These are phyloP conservation scores for Croton laevigatus DNA, from an alignment of 441 rosid species.

Conservation along the genomic window DNA sequence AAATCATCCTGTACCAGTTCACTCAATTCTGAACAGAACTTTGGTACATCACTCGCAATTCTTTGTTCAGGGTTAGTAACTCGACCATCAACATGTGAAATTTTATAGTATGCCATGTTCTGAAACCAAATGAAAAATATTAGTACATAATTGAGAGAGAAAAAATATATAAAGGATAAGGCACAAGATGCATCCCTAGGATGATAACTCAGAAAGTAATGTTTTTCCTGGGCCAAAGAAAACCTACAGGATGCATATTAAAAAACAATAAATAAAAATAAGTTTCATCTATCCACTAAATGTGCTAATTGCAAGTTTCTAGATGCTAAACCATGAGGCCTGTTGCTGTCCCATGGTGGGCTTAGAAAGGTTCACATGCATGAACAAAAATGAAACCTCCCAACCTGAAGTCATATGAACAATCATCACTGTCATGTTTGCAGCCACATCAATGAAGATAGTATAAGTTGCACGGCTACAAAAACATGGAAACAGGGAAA, in stretches of 20 bases:
- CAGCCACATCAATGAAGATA: neutral
- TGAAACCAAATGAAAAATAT: constrained; percentile 38
- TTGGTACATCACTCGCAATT: constrained; percentile 97
- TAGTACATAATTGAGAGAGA: constrained; percentile 16
- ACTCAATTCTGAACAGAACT: constrained; percentile 93
- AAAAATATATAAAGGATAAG: neutral
- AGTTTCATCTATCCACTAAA: neutral
- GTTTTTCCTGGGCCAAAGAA: neutral
- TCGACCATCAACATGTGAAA: constrained; percentile 97
- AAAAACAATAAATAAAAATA: neutral
- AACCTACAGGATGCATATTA: neutral
- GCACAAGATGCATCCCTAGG: neutral
- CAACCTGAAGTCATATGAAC: neutral
- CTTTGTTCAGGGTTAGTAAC: constrained; percentile 92
- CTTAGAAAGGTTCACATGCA: neutral
- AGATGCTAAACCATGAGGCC: neutral
- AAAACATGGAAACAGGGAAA: no score
- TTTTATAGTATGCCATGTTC: constrained; percentile 98
- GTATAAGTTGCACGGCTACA: no score
- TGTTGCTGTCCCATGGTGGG: neutral
- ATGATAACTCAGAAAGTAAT: neutral
- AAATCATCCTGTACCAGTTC: constrained; percentile 93
- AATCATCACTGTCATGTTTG: neutral
- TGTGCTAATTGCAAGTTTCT: neutral
- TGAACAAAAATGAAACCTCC: neutral